Conservation (phyloP, 805 yeast species). For the Grigorovia transvaalensis region DNA sequence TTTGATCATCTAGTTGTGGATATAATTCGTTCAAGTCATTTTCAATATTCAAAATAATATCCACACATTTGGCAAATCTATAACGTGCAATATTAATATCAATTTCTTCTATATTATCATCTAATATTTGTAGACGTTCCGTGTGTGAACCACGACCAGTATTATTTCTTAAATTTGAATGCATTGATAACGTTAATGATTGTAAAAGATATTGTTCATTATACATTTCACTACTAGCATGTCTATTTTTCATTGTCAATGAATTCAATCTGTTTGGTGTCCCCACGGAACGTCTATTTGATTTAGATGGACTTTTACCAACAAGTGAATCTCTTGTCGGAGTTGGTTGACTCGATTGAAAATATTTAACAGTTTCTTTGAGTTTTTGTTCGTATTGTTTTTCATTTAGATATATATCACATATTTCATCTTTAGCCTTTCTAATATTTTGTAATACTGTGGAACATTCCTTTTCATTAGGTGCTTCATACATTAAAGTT, state of each 20-base stretch:
- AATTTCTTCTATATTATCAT: constrained; percentile 55
- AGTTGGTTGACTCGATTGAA: constrained; percentile 27
- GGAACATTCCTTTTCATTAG: constrained; percentile 16
- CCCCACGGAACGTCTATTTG: constrained; percentile 18
- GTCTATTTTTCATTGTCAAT: neutral
- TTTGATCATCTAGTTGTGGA: constrained; percentile 18
- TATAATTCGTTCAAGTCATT: constrained; percentile 11
- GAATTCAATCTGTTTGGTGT: constrained; percentile 12
- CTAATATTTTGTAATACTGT: constrained; percentile 46
- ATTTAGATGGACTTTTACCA: constrained; percentile 26
- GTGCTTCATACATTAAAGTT: constrained; percentile 15
- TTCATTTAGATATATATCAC: constrained; percentile 46
- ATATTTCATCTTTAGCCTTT: constrained; percentile 50
- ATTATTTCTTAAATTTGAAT: constrained; percentile 44
- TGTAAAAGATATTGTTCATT: constrained; percentile 34
- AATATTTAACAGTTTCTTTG: constrained; percentile 35
- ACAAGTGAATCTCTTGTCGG: constrained; percentile 22
- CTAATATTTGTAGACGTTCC: constrained; percentile 41
- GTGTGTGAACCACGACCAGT: constrained; percentile 34
- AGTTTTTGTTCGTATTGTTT: constrained; percentile 34
- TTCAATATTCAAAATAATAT: constrained; percentile 28
- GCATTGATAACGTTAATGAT: constrained; percentile 51
- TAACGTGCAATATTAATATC: constrained; percentile 59
- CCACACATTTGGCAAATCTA: constrained; percentile 38
- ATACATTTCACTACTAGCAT: neutral